phyloP scores from a whole-genome alignment of 495 filamentous ascomycete genomes.

The Cudoniella acicularis region DNA sequence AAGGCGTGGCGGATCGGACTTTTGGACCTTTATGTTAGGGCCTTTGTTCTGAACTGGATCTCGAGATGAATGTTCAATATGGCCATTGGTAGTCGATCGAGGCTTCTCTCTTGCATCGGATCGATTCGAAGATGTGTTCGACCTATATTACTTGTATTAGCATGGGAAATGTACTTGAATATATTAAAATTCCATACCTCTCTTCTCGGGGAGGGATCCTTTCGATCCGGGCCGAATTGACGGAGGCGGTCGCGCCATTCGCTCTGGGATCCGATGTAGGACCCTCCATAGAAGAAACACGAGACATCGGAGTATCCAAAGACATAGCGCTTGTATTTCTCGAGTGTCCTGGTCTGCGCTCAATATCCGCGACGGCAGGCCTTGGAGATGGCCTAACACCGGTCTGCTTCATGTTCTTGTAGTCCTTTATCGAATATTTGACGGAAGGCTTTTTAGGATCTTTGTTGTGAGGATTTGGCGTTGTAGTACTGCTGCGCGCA shows the following conservation, averaged over 20 bases:
- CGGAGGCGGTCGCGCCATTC: constrained; percentile 2
- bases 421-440: constrained; percentile 26
- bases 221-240: background rate
- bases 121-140: background rate
- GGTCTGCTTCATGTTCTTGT: constrained; percentile 22
- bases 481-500: constrained; percentile 22
- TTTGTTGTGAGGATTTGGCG: constrained; percentile 17
- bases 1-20: background rate
- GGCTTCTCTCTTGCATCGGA: background rate
- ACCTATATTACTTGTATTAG: background rate
- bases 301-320: constrained; percentile 15
- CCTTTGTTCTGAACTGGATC: constrained; percentile 11
- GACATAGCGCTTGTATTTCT: constrained; percentile 21
- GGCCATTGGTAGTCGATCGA: constrained; percentile 9
- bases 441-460: constrained; percentile 17
- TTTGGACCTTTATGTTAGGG: background rate
- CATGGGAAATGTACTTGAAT: constrained; percentile 1
- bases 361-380: constrained; percentile 9
- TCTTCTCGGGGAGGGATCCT: constrained; percentile 12
- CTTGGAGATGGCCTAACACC: constrained; percentile 20
- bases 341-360: constrained; percentile 13
- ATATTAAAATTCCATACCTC: constrained; percentile 5
- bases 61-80: background rate
- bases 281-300: constrained; percentile 19
- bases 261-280: background rate